Evolutionary conservation across 306 rosid genomes (phyloP).

Genomic region (Vigna trinervia): DNA sequence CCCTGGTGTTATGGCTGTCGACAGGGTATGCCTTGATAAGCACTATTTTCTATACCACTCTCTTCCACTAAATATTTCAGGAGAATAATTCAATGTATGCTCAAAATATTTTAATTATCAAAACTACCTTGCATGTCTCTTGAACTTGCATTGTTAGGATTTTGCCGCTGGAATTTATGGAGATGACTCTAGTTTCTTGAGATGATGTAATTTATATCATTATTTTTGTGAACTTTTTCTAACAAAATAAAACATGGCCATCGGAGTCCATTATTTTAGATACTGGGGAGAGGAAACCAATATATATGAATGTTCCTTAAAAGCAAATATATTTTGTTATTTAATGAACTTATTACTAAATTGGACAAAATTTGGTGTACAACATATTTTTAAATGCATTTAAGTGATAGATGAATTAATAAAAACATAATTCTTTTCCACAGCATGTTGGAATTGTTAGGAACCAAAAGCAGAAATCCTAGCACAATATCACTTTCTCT

Average conservation of each 20-base stretch:
- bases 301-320: slow-evolving; percentile 30
- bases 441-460: neutral
- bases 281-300: slow-evolving; percentile 3
- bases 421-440: neutral
- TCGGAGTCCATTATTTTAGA: slow-evolving; percentile 2
- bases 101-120: slow-evolving; percentile 20
- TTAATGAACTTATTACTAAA: slow-evolving; percentile 10
- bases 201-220: neutral
- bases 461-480: no score
- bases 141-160: slow-evolving; percentile 27
- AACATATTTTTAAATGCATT: slow-evolving; percentile 6
- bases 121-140: slow-evolving; percentile 19
- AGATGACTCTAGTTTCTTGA: slow-evolving; percentile 17
- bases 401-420: slow-evolving; percentile 9
- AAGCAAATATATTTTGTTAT: slow-evolving; percentile 25
- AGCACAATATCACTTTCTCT: no score
- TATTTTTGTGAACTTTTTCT: neutral
- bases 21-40: slow-evolving; percentile 59
- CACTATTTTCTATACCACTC: slow-evolving; percentile 35
- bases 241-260: neutral
- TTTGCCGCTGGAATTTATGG: slow-evolving; percentile 9
- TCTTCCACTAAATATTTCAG: slow-evolving; percentile 19
- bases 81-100: slow-evolving; percentile 14
- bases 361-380: neutral
- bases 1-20: slow-evolving; percentile 81